A percentile compares a stretch with the other conserved stretches of the same genome.
phyloP scores from a whole-genome alignment of 495 filamentous ascomycete genomes.

The Aspergillus olivimuriae region DNA sequence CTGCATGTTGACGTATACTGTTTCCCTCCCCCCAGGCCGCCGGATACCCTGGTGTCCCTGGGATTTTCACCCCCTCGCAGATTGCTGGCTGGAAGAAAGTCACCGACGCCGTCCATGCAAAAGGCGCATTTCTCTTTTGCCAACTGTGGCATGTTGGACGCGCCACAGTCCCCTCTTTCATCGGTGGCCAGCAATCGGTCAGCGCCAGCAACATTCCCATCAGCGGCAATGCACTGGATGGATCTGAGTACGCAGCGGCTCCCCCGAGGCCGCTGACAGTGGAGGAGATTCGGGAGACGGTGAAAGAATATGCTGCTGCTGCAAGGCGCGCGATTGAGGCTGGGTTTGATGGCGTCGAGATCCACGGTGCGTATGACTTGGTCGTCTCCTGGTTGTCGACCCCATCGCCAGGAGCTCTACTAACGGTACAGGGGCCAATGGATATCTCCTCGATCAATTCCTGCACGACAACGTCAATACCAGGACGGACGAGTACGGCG shows the following conservation, averaged over 20 bases:
- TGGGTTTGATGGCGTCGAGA: slow-evolving; percentile 62
- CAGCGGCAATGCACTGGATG: slow-evolving; percentile 21
- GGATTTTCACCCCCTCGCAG: slow-evolving; percentile 40
- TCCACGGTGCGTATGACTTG: slow-evolving; percentile 35
- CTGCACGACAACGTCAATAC: slow-evolving; percentile 44
- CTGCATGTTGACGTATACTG: no score
- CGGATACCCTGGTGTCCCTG: slow-evolving; percentile 40
- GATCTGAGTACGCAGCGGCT: slow-evolving; percentile 20
- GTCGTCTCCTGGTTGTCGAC: background rate
- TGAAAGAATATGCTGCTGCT: slow-evolving; percentile 48
- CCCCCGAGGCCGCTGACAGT: slow-evolving; percentile 37
- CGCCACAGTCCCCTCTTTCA: slow-evolving; percentile 31
- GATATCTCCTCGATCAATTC: slow-evolving; percentile 52
- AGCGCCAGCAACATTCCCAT: slow-evolving; percentile 22
- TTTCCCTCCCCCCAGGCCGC: slow-evolving; percentile 15
- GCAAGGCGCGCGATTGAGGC: slow-evolving; percentile 54
- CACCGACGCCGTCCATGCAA: slow-evolving; percentile 46
- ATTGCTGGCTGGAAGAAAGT: slow-evolving; percentile 43
- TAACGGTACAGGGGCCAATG: slow-evolving; percentile 34
- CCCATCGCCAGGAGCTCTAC: background rate
- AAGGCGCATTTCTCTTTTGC: slow-evolving; percentile 43
- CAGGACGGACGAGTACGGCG: slow-evolving; percentile 47
- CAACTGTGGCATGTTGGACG: slow-evolving; percentile 50
- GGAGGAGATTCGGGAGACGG: slow-evolving; percentile 34
- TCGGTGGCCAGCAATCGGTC: slow-evolving; percentile 16